phyloP scores from a whole-genome alignment of 805 yeast genomes.

The Saccharomycopsis synnaedendra region DNA sequence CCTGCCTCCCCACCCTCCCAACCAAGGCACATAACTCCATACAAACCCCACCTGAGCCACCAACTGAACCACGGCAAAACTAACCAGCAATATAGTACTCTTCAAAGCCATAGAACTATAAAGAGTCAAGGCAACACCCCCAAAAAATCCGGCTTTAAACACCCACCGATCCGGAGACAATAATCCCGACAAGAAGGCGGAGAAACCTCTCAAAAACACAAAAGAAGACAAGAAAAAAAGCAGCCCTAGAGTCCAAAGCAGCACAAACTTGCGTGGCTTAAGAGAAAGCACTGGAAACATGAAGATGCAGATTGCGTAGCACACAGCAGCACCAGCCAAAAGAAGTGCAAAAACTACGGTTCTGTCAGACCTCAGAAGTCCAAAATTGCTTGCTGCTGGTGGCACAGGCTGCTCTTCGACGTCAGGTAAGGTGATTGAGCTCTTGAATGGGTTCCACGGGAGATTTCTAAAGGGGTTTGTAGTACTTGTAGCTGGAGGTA shows the following conservation, averaged over 20 bases:
- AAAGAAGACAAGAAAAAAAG: conserved; percentile 78
- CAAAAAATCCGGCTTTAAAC: conserved; percentile 70
- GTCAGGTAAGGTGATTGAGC: no score
- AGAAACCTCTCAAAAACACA: conserved; percentile 88
- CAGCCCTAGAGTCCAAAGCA: conserved; percentile 87
- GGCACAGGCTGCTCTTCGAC: no score
- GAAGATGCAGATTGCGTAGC: conserved; percentile 73
- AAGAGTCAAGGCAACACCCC: conserved; percentile 68
- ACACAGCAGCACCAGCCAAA: conserved; percentile 62
- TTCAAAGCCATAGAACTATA: conserved; percentile 60
- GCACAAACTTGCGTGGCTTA: conserved; percentile 85
- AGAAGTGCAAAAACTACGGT: conserved; percentile 69
- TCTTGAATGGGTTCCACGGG: no score
- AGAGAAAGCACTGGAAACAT: conserved; percentile 82
- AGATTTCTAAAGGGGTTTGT: no score
- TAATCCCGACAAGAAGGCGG: conserved; percentile 65
- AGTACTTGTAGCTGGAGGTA: no score
- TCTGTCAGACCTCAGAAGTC: conserved; percentile 63
- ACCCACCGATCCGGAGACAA: conserved; percentile 66
- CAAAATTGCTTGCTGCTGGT: not conserved
- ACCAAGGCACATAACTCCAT: conserved; percentile 83
- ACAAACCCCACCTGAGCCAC: conserved; percentile 86
- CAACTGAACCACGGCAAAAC: conserved; percentile 67
- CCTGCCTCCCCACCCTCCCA: conserved; percentile 54
- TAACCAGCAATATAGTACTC: conserved; percentile 63